phyloP scores from a whole-genome alignment of 2,329 filamentous ascomycete genomes.

The Dactylellina drechsleri region DNA sequence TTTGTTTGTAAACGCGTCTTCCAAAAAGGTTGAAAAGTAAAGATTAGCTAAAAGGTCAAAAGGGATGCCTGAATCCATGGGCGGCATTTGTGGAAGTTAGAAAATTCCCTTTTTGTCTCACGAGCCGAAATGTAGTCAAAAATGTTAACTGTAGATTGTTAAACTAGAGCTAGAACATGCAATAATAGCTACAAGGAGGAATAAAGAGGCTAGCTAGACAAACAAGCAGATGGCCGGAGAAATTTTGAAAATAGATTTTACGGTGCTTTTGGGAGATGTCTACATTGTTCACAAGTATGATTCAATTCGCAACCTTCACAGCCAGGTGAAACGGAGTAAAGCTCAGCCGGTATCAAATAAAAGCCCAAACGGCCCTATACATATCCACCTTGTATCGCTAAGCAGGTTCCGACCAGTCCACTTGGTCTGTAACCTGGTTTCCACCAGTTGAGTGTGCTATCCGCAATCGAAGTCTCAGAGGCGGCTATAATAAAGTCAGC shows the following conservation, averaged over 20 bases:
- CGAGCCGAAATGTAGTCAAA: neutral
- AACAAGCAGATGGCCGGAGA: too few relatives aligned
- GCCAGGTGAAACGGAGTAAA: neutral
- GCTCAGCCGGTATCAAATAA: too few relatives aligned
- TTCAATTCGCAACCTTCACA: neutral
- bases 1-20: slow-evolving; percentile 3
- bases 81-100: neutral
- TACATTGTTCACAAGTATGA: too few relatives aligned
- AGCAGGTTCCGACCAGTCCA: slow-evolving; percentile 85
- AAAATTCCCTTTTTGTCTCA: too few relatives aligned
- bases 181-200: slow-evolving; percentile 1
- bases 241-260: too few relatives aligned
- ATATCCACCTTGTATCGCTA: neutral
- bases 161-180: too few relatives aligned
- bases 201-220: neutral
- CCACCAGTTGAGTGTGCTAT: slow-evolving; percentile 79
- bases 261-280: too few relatives aligned
- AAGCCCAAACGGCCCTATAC: too few relatives aligned
- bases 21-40: too few relatives aligned
- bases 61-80: too few relatives aligned
- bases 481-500: slow-evolving; percentile 65
- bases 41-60: too few relatives aligned
- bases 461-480: slow-evolving; percentile 83
- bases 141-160: neutral
- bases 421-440: slow-evolving; percentile 83